phyloP scores from a whole-genome alignment of 192 early-diverging fungal species.

The Glomus cerebriforme region DNA sequence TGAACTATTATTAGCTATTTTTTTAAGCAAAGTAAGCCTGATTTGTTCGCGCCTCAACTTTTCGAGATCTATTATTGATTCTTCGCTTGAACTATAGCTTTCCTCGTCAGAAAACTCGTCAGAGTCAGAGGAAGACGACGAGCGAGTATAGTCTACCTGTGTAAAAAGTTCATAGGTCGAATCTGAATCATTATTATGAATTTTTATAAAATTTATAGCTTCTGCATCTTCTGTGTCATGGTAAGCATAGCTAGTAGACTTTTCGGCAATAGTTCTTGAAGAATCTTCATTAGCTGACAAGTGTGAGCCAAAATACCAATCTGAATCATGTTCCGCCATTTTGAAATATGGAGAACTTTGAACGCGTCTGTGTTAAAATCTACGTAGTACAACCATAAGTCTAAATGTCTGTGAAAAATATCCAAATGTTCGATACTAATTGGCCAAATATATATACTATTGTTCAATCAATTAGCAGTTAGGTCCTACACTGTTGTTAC shows the following conservation, averaged over 20 bases:
- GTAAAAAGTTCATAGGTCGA: not conserved
- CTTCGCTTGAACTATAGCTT: not conserved
- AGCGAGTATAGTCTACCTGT: not conserved
- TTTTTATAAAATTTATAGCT: not conserved
- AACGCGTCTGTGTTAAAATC: not conserved
- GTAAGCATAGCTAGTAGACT: not conserved
- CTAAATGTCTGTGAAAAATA: no score
- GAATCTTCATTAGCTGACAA: not conserved
- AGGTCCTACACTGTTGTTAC: no score
- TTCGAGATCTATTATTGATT: not conserved
- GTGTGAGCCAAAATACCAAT: constrained; percentile 1
- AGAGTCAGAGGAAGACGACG: not conserved
- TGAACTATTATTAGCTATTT: not conserved
- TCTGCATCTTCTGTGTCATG: not conserved
- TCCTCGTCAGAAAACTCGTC: not conserved
- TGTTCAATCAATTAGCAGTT: no score
- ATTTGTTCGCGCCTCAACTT: not conserved
- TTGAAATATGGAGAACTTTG: not conserved
- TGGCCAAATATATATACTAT: no score
- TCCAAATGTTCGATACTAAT: no score
- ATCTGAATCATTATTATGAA: not conserved
- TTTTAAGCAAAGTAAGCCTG: not conserved
- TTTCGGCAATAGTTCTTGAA: not conserved
- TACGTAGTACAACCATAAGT: not conserved
- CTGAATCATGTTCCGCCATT: constrained; percentile 6